Conservation (phyloP, 2,329 filamentous ascomycete genomes). For the Colletotrichum endophyticum region DNA sequence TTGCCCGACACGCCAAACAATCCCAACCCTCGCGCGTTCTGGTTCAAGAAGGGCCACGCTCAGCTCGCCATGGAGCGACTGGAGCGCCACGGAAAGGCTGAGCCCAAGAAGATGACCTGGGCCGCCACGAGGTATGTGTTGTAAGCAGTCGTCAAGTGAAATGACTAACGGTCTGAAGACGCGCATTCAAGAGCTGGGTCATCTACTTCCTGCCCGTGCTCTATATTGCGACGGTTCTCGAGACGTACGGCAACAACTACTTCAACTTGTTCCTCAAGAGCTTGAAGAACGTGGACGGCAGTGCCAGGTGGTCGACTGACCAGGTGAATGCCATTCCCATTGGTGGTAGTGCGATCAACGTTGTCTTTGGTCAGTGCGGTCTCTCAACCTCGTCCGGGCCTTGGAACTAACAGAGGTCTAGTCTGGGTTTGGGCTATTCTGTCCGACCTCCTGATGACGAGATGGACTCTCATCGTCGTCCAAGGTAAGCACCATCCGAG, state of each 20-base stretch:
- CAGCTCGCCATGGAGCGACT: constrained; percentile 13
- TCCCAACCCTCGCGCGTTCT: constrained; percentile 22
- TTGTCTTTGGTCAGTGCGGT: constrained; percentile 18
- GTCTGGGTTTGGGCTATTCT: constrained; percentile 60
- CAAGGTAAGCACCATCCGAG: constrained; percentile 37
- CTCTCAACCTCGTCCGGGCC: no score
- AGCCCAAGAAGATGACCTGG: constrained; percentile 30
- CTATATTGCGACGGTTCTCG: constrained; percentile 15
- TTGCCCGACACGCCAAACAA: constrained; percentile 26
- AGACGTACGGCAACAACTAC: constrained; percentile 15
- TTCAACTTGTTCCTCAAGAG: constrained; percentile 12
- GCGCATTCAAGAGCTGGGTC: constrained; percentile 16
- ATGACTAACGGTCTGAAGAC: neutral
- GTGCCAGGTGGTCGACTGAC: constrained; percentile 5
- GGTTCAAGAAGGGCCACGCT: constrained; percentile 16
- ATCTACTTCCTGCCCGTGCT: constrained; percentile 14
- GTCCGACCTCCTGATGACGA: constrained; percentile 52
- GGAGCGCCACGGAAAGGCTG: constrained; percentile 17
- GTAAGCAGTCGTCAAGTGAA: neutral
- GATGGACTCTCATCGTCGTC: constrained; percentile 54
- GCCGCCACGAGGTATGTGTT: constrained; percentile 23
- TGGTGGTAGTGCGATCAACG: constrained; percentile 14
- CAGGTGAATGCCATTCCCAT: constrained; percentile 16
- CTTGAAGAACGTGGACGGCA: constrained; percentile 22
- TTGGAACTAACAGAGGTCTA: constrained; percentile 14